Evolutionary conservation across 371 early-diverging fungal species (phyloP).

Genomic region (Smittium mucronatum): DNA sequence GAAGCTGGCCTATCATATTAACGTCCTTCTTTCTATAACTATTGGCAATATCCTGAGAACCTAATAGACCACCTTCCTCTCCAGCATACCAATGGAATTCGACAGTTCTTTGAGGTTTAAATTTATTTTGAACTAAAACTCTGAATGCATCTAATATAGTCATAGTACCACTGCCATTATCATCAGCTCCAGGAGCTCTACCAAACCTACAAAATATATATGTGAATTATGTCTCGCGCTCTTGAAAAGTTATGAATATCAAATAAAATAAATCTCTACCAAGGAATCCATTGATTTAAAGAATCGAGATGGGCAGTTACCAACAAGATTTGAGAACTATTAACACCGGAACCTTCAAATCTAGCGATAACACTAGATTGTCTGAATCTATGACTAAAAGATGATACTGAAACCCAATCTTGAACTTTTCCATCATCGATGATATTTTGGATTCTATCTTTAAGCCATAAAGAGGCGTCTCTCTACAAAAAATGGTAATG

Average conservation of each 20-base stretch:
- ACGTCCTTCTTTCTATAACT: conserved; percentile 42
- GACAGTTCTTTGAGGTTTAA: conserved; percentile 65
- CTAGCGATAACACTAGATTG: conserved; percentile 42
- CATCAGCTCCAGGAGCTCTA: conserved; percentile 71
- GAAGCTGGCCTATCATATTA: conserved; percentile 63
- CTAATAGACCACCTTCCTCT: conserved; percentile 77
- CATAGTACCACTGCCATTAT: conserved; percentile 55
- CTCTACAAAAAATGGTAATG: conserved; percentile 12
- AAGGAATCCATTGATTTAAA: conserved; percentile 71
- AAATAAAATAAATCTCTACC: conserved; percentile 13
- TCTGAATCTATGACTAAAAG: conserved; percentile 52
- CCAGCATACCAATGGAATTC: conserved; percentile 94
- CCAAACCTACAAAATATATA: conserved; percentile 35
- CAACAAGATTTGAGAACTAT: conserved; percentile 55
- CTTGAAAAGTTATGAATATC: background rate
- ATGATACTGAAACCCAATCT: conserved; percentile 47
- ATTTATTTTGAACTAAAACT: conserved; percentile 43
- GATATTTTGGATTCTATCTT: conserved; percentile 41
- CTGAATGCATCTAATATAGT: conserved; percentile 81
- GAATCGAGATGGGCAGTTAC: conserved; percentile 87
- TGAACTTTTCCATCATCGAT: conserved; percentile 28
- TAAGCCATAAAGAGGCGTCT: conserved; percentile 64
- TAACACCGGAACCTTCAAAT: conserved; percentile 43
- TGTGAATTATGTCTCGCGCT: background rate
- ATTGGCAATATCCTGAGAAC: conserved; percentile 73